These are phyloP conservation scores for Leptographium wingfieldii DNA, from an alignment of 2,329 filamentous ascomycete species.

Conservation along the genomic window DNA sequence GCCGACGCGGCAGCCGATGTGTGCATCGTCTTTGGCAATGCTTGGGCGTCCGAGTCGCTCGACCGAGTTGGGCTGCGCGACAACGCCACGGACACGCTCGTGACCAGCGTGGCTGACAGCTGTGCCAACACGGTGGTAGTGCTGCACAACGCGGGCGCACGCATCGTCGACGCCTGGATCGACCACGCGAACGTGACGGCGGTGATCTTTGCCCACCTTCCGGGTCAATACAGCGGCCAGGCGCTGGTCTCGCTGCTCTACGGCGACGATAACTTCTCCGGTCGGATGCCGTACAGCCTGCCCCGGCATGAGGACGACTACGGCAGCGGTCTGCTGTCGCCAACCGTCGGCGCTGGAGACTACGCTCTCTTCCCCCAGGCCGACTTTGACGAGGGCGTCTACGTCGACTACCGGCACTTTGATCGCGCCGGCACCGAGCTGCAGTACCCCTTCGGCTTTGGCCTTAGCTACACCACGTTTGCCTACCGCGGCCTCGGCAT, in stretches of 20 bases:
- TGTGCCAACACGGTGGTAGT: conserved; percentile 47
- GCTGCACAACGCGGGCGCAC: conserved; percentile 48
- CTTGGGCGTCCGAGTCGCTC: conserved; percentile 51
- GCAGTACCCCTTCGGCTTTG: conserved; percentile 42
- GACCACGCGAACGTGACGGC: conserved; percentile 50
- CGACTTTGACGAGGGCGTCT: conserved; percentile 35
- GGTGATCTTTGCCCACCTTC: conserved; percentile 48
- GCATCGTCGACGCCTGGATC: conserved; percentile 46
- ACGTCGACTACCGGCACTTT: conserved; percentile 42
- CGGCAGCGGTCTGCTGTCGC: conserved; percentile 20
- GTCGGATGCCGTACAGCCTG: conserved; percentile 44
- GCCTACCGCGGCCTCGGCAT: conserved; percentile 60
- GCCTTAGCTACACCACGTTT: conserved; percentile 43
- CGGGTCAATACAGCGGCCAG: conserved; percentile 46
- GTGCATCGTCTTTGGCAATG: conserved; percentile 46
- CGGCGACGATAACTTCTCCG: conserved; percentile 41
- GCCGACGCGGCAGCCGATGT: conserved; percentile 35
- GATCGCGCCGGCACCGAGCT: conserved; percentile 33
- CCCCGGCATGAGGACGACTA: conserved; percentile 43
- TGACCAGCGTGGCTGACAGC: conserved; percentile 33
- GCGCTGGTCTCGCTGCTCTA: conserved; percentile 43
- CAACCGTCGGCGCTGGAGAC: conserved; percentile 30
- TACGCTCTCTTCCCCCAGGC: conserved; percentile 37
- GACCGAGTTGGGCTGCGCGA: conserved; percentile 44
- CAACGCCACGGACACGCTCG: conserved; percentile 39